These are phyloP conservation scores for Wickerhamiella siamensis DNA, from an alignment of 805 yeast genomes.

Conservation along the genomic window DNA sequence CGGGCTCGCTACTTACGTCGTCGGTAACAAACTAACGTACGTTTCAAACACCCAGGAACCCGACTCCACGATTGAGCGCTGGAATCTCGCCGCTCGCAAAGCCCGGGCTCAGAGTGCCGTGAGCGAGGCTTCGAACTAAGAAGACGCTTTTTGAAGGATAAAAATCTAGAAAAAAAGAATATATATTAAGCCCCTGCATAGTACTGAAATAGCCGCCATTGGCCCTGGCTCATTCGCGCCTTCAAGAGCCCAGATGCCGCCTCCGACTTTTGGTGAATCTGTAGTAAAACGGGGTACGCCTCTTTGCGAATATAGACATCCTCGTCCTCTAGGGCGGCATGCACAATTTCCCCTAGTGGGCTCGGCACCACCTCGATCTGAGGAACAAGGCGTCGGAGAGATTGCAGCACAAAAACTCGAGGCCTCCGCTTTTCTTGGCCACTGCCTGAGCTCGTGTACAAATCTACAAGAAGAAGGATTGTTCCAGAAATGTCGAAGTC, in stretches of 20 bases:
- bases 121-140: background rate
- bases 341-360: background rate
- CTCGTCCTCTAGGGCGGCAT: conserved; percentile 6
- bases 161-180: background rate
- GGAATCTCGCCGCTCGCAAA: conserved; percentile 35
- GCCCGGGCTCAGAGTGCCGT: conserved; percentile 23
- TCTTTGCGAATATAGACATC: conserved; percentile 21
- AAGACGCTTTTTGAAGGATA: background rate
- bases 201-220: conserved; percentile 19
- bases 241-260: conserved; percentile 7
- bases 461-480: background rate
- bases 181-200: conserved; percentile 5
- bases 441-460: background rate
- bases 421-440: too few species aligned
- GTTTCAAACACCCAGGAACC: conserved; percentile 28
- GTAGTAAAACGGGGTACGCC: conserved; percentile 19
- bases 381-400: background rate
- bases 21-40: conserved; percentile 28
- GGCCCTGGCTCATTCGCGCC: conserved; percentile 18
- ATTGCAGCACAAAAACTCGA: background rate
- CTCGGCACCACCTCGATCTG: background rate
- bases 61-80: conserved; percentile 29
- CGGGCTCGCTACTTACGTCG: conserved; percentile 24
- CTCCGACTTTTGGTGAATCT: conserved; percentile 8
- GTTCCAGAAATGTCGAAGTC: background rate